phyloP scores from a whole-genome alignment of 495 filamentous ascomycete genomes.

The Glarea lozoyensis region DNA sequence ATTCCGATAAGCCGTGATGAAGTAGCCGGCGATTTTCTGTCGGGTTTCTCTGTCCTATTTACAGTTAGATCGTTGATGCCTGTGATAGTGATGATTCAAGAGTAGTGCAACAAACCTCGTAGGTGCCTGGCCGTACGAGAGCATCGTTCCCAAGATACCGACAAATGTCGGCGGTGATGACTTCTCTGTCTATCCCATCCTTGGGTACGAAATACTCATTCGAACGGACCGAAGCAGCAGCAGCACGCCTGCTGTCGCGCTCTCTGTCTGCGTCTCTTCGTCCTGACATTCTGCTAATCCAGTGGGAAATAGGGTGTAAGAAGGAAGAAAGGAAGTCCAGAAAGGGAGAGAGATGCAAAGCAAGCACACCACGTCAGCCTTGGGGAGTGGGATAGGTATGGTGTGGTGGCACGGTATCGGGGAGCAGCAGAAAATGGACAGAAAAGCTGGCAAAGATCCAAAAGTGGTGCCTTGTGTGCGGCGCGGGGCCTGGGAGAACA shows the following conservation, averaged over 20 bases:
- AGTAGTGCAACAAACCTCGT: conserved; percentile 51
- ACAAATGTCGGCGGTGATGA: conserved; percentile 92
- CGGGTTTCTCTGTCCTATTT: conserved; percentile 12
- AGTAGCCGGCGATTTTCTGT: conserved; percentile 67
- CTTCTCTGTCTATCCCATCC: conserved; percentile 85
- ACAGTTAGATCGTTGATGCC: neutral
- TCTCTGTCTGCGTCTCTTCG: conserved; percentile 22
- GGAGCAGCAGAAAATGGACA: conserved; percentile 15
- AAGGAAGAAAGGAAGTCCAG: conserved; percentile 23
- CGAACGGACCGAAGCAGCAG: conserved; percentile 38
- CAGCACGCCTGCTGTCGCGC: conserved; percentile 34
- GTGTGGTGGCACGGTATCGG: conserved; percentile 17
- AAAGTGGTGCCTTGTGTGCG: conserved; percentile 3
- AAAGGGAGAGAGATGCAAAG: conserved; percentile 17
- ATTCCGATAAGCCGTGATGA: conserved; percentile 81
- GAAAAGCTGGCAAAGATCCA: conserved; percentile 15
- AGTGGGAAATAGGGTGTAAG: conserved; percentile 17
- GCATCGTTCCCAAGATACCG: conserved; percentile 90
- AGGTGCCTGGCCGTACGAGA: conserved; percentile 73
- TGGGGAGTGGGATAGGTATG: neutral
- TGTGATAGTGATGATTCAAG: neutral
- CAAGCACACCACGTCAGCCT: conserved; percentile 21
- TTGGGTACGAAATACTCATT: conserved; percentile 84
- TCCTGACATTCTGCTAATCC: conserved; percentile 16
- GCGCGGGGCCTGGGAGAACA: conserved; percentile 14